phyloP scores from a whole-genome alignment of 805 yeast genomes.

The Candida yuanshanica region DNA sequence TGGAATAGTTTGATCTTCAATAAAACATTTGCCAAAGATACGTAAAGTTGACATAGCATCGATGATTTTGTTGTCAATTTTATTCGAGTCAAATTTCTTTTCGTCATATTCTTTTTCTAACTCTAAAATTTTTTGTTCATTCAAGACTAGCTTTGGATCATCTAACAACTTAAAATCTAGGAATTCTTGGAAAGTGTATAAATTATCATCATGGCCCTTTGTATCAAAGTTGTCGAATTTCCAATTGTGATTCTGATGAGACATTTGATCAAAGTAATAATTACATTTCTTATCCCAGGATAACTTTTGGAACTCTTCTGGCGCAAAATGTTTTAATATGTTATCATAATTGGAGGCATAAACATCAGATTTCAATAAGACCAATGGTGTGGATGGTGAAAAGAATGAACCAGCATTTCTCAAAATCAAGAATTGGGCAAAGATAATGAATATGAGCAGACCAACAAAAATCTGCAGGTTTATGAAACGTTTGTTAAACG shows the following conservation, averaged over 20 bases:
- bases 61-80: constrained; percentile 15
- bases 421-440: constrained; percentile 11
- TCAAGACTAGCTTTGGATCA: constrained; percentile 5
- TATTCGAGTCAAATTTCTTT: constrained; percentile 5
- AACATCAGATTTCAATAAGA: constrained; percentile 13
- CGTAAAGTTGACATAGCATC: constrained; percentile 17
- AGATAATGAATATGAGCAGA: constrained; percentile 6
- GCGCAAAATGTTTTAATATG: constrained; percentile 1
- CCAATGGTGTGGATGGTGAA: neutral
- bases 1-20: constrained; percentile 7
- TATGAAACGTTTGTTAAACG: constrained; percentile 17
- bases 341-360: constrained; percentile 16
- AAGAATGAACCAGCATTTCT: neutral
- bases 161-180: constrained; percentile 3
- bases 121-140: constrained; percentile 4
- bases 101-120: constrained; percentile 12
- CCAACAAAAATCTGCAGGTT: constrained; percentile 16
- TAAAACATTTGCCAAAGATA: constrained; percentile 19
- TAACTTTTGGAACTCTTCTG: constrained; percentile 5
- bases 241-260: constrained; percentile 11
- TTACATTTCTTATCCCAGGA: constrained; percentile 14
- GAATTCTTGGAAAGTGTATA: constrained; percentile 13
- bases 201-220: constrained; percentile 17
- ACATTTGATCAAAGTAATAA: constrained; percentile 12
- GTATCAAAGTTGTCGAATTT: constrained; percentile 16